Base-by-base conservation (phyloP, 805 yeast species). In the Starmerella riodocensis region DNA sequence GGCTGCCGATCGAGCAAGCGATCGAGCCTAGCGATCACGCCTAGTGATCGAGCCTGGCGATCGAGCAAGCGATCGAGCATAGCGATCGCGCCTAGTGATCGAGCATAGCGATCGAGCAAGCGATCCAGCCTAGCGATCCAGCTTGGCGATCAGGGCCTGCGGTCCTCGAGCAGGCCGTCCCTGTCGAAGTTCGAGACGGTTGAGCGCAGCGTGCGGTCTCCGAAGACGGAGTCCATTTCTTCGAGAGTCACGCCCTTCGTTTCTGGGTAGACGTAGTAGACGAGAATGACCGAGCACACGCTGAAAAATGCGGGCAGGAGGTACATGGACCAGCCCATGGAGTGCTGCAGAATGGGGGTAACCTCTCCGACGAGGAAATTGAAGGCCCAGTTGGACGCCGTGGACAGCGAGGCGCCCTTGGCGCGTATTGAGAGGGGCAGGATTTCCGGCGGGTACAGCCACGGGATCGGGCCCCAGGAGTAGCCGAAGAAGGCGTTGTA, bases 391-490 rank as follows among this genome's bases (percentile, higher is more conserved):
- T 85, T 86, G 4, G 93, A 73, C 1, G 94, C 94, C 1, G 95
- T 85, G 0, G 93, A 78, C 46, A 83, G 63, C 2, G 93, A 82
- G 0, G 94, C 93, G 42, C 94, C 94, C 51, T 84, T 80, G 3
- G 94, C 83, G 39, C 96, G 70, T 9, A 84, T 83, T 16, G 77
- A 67, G 46, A 81, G 70, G 0, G 95, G 95, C 39, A 85, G 69
- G 35, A 86, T 83, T 60, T 83, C 94, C 45, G 82, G 78, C 50
- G 86, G 83, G 57, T 78, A 75, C 30, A 78, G 60, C 95, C 95
- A 84, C 11, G 93, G 93, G 39, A 85, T 76, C 3, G 94, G 94
- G 8, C 95, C 96, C 93, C 94, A 86, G 39, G 88, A 76, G 53
- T 74, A 75, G 14, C 94, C 95, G 61, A 85, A 85, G 40, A 63